phyloP scores from a whole-genome alignment of 805 yeast species.

The fission yeast (Schizosaccharomyces pombe) region ASM294v3 CU329670.1:3520501-3521000 shows the following conservation, averaged over 20 bases:
- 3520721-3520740: background rate
- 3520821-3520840: slow-evolving; percentile 54
- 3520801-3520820: slow-evolving; percentile 51
- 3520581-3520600: background rate
- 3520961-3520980: slow-evolving; percentile 4
- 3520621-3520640: background rate
- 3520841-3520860: slow-evolving; percentile 33
- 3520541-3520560: background rate
- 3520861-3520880: slow-evolving; percentile 11
- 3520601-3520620: background rate
- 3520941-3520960: slow-evolving; percentile 8
- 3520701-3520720: background rate
- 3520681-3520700: background rate
- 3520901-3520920: slow-evolving; percentile 5
- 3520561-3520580: background rate
- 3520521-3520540: background rate
- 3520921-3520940: slow-evolving; percentile 9
- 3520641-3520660: background rate
- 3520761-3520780: background rate
- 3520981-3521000: background rate
- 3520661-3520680: background rate
- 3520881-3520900: slow-evolving; percentile 13
- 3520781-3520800: slow-evolving; percentile 25
- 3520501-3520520: background rate
- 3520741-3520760: background rate